Base-by-base conservation (phyloP, 306 rosid genomes). In the Herpetospermum pedunculosum region DNA sequence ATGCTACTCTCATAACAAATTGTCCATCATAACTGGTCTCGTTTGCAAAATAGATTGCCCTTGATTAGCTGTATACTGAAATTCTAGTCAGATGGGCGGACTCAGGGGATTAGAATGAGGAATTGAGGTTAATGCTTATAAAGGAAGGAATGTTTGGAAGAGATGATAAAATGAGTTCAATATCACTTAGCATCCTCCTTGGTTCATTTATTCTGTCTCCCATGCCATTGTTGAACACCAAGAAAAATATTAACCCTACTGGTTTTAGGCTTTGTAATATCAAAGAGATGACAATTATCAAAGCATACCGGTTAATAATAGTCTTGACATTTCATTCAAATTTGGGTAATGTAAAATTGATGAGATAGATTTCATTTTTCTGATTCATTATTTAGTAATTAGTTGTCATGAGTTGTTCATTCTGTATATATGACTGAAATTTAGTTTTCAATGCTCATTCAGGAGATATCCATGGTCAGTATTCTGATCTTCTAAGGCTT, bases 401-500 rank as follows among this genome's bases (percentile, higher is more conserved):
- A n/a, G 71, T 63, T 62, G 48, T 18, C 10, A n/a, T 5, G 8
- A 63, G 70, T 35, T 37, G 70, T 63, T 63, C 16, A n/a, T 63
- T 63, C 29, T 35, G 29, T 64, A 64, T 19, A 1, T 37, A 37
- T 64, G 71, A 64, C 71, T 19, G 34, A 64, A 64, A 16, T 35
- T 35, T 64, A 8, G 30, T n/a, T 64, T 64, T 21, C 16, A 10
- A n/a, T 38, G 30, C 4, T n/a, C 49, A 64, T 19, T 2, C 87
- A 93, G 98, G 98, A 74, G 98, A 90, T 69, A 58, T 90, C 75
- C 97, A 93, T 49, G 97, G 98, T 53, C 98, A 93, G 72, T 93
- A 87, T 79, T 72, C 88, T 19, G 98, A 93, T 72, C 97, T 93
- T 68, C 89, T 90, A 67, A 79, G 96, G 75, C 87, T 93, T 55